Percentiles rank a stretch among this genome's conserved stretches.
phyloP scores from a whole-genome alignment of 495 filamentous ascomycete genomes.

The Xylaria venustula region DNA sequence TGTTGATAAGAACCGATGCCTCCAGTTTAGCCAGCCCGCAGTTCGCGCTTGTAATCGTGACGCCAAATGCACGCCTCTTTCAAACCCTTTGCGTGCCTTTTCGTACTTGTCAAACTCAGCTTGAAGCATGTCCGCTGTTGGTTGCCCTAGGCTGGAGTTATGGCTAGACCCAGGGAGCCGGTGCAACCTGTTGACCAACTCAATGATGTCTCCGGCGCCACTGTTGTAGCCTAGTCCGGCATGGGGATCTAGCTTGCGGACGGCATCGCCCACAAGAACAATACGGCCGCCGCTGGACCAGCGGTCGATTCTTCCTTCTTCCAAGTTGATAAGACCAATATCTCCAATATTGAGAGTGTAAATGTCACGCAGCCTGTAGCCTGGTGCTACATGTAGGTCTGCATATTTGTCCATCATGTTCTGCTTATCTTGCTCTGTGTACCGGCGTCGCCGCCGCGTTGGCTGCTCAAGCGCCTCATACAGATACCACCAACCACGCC shows the following conservation, averaged over 20 bases:
- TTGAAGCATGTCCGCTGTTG: background rate
- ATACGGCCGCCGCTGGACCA: slow-evolving; percentile 36
- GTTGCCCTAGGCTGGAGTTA: background rate
- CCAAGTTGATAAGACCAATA: background rate
- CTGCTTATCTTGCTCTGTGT: slow-evolving; percentile 32
- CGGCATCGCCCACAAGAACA: slow-evolving; percentile 42
- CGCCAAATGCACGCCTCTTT: background rate
- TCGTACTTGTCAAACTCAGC: background rate
- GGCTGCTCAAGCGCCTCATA: slow-evolving; percentile 31
- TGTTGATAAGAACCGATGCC: background rate
- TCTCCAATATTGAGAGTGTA: background rate
- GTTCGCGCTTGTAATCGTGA: background rate
- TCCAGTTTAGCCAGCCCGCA: background rate
- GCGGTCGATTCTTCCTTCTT: slow-evolving; percentile 36
- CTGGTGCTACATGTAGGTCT: slow-evolving; percentile 19
- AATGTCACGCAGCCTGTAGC: slow-evolving; percentile 29
- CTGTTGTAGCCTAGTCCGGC: background rate
- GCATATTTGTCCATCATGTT: slow-evolving; percentile 27
- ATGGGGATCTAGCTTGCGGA: background rate
- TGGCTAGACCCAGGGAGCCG: background rate
- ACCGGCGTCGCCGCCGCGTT: slow-evolving; percentile 23
- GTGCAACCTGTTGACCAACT: background rate
- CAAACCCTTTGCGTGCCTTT: background rate
- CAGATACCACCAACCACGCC: slow-evolving; percentile 35
- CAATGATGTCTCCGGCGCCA: background rate